Evolutionary conservation across 768 basidiomycete species (phyloP).

Genomic region (Mycena vulgaris): DNA sequence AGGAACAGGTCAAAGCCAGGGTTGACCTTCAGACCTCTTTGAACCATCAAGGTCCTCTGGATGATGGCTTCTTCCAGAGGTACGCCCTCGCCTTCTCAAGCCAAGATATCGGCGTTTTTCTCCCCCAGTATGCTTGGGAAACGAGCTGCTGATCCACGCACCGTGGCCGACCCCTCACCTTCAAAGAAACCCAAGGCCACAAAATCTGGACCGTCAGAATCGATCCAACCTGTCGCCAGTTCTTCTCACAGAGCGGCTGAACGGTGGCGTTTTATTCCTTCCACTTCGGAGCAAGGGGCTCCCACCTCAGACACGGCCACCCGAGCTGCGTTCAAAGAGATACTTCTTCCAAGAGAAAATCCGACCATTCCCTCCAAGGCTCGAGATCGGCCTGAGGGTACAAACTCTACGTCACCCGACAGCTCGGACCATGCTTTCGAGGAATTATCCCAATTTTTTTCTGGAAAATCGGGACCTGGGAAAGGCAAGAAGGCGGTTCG

Average conservation of each 20-base stretch:
- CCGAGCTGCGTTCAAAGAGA: constrained; percentile 63
- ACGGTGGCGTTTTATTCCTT: constrained; percentile 61
- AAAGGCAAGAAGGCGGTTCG: constrained; percentile 48
- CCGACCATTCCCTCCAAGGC: background rate
- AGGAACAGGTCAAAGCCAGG: no score
- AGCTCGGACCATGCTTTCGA: constrained; percentile 65
- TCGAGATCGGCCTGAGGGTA: background rate
- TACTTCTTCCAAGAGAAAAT: constrained; percentile 56
- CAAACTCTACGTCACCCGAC: constrained; percentile 48
- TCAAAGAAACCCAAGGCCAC: constrained; percentile 48
- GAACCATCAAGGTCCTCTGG: no score
- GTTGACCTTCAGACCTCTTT: no score
- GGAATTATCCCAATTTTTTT: constrained; percentile 64
- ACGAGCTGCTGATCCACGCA: constrained; percentile 25
- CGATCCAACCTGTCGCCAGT: background rate
- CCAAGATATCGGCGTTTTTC: constrained; percentile 62
- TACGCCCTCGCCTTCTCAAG: constrained; percentile 49
- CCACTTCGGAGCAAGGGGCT: constrained; percentile 34
- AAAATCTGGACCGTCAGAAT: background rate
- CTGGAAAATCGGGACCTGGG: constrained; percentile 55
- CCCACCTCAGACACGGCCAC: background rate
- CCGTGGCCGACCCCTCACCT: constrained; percentile 43
- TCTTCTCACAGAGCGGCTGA: constrained; percentile 49
- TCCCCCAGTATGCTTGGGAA: constrained; percentile 28
- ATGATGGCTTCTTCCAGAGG: constrained; percentile 4